Percentiles rank a stretch among this genome's conserved stretches.
Evolutionary conservation across 139 green algal species (phyloP).

Genomic region (Haematococcus sp.): DNA sequence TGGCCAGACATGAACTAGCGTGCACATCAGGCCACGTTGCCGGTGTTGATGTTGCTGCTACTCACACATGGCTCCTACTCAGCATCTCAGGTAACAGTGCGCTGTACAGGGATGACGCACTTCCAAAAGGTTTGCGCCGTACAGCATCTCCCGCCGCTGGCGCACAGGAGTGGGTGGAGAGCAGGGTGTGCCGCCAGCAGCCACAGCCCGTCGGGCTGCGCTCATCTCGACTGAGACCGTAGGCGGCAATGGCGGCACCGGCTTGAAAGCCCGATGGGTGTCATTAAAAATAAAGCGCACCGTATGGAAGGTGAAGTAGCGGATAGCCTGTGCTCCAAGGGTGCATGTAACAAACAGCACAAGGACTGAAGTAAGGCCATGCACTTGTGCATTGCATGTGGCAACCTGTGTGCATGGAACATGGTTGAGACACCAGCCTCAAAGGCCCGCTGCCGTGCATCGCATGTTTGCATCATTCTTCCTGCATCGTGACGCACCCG

Average conservation of each 20-base stretch:
- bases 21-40: neutral
- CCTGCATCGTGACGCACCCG: too few relatives aligned
- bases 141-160: slow-evolving; percentile 1
- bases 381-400: too few relatives aligned
- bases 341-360: too few relatives aligned
- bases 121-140: slow-evolving; percentile 1
- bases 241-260: neutral
- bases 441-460: too few relatives aligned
- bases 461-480: too few relatives aligned
- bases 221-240: neutral
- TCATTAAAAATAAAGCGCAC: slow-evolving; percentile 4
- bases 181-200: neutral
- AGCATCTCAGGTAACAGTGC: neutral
- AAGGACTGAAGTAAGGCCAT: too few relatives aligned
- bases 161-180: neutral
- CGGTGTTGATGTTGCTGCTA: neutral
- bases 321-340: neutral
- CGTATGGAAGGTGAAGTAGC: slow-evolving; percentile 9
- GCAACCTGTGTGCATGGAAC: too few relatives aligned
- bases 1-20: neutral
- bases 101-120: neutral
- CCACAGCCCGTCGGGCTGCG: neutral
- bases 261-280: neutral
- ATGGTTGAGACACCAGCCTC: too few relatives aligned
- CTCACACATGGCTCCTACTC: neutral